phyloP scores from a whole-genome alignment of 225 moss, liverwort and hornwort species.

The Polytrichum formosum region DNA sequence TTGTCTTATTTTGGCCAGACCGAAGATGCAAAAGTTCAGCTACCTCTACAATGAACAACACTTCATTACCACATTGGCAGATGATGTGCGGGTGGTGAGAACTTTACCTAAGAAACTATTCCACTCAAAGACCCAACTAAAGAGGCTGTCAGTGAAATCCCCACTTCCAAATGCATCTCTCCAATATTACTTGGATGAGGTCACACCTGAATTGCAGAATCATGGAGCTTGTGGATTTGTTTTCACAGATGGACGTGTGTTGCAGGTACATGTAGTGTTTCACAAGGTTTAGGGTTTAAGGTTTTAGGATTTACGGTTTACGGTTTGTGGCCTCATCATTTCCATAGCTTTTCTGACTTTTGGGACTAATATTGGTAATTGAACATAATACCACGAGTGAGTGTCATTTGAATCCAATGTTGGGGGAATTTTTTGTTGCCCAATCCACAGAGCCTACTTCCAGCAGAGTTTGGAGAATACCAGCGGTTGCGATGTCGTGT shows the following conservation, averaged over 20 bases:
- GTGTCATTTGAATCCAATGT: too few relatives aligned
- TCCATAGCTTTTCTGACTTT: too few relatives aligned
- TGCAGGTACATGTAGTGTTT: slow-evolving; percentile 24
- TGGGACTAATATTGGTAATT: too few relatives aligned
- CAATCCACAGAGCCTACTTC: slow-evolving; percentile 38
- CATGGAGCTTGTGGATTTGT: slow-evolving; percentile 44
- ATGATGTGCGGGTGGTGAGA: slow-evolving; percentile 39
- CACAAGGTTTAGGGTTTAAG: too few relatives aligned
- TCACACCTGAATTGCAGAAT: slow-evolving; percentile 30
- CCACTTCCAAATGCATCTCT: slow-evolving; percentile 23
- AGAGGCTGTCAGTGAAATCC: slow-evolving; percentile 18
- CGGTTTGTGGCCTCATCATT: too few relatives aligned
- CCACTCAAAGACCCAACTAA: slow-evolving; percentile 14
- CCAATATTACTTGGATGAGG: slow-evolving; percentile 31
- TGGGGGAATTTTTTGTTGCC: too few relatives aligned
- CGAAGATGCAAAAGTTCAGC: slow-evolving; percentile 28
- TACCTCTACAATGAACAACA: slow-evolving; percentile 47
- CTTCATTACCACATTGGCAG: slow-evolving; percentile 39
- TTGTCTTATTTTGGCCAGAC: slow-evolving; percentile 21
- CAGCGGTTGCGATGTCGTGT: slow-evolving; percentile 58
- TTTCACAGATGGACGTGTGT: slow-evolving; percentile 42
- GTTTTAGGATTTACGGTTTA: too few relatives aligned
- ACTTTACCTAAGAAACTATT: slow-evolving; percentile 28
- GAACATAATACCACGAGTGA: too few relatives aligned
- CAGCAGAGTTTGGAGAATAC: slow-evolving; percentile 40